These are phyloP conservation scores for Dipodascus geniculatus DNA, from an alignment of 805 yeast species.

Conservation along the genomic window DNA sequence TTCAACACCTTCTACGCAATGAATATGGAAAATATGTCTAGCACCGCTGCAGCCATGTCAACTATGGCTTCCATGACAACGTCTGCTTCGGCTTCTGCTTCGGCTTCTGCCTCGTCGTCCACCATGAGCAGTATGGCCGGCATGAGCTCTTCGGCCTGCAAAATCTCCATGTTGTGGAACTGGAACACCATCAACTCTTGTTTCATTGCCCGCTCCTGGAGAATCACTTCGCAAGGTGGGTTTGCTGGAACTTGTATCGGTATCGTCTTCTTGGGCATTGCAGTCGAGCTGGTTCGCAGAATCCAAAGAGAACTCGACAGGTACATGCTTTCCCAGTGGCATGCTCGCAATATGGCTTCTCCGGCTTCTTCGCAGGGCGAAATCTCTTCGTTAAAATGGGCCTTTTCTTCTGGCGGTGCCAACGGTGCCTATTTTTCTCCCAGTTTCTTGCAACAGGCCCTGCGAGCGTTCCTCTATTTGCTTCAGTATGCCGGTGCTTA, in stretches of 20 bases:
- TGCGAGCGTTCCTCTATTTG: slow-evolving; percentile 39
- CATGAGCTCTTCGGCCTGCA: slow-evolving; percentile 18
- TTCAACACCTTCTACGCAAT: too few relatives aligned
- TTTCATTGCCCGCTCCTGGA: slow-evolving; percentile 55
- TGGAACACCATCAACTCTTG: slow-evolving; percentile 61
- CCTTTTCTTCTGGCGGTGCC: slow-evolving; percentile 8
- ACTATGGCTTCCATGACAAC: too few relatives aligned
- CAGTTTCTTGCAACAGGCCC: slow-evolving; percentile 36
- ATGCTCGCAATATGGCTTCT: slow-evolving; percentile 5
- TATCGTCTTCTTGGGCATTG: slow-evolving; percentile 45
- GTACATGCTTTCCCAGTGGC: slow-evolving; percentile 17
- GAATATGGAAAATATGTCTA: too few relatives aligned
- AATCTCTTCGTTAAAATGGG: background rate
- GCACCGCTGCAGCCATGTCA: too few relatives aligned
- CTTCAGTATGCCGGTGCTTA: slow-evolving; percentile 55
- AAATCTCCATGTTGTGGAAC: slow-evolving; percentile 53
- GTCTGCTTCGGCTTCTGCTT: slow-evolving; percentile 6
- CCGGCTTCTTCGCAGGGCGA: slow-evolving; percentile 12
- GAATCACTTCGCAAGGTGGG: slow-evolving; percentile 41
- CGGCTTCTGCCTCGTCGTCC: slow-evolving; percentile 5
- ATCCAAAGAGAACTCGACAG: slow-evolving; percentile 35
- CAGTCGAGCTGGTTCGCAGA: slow-evolving; percentile 47
- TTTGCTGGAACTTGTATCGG: slow-evolving; percentile 71
- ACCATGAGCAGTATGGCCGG: background rate
- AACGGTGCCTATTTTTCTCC: slow-evolving; percentile 23